Evolutionary conservation across 768 basidiomycete genomes (phyloP).

Genomic region (Leccinum imitatum): DNA sequence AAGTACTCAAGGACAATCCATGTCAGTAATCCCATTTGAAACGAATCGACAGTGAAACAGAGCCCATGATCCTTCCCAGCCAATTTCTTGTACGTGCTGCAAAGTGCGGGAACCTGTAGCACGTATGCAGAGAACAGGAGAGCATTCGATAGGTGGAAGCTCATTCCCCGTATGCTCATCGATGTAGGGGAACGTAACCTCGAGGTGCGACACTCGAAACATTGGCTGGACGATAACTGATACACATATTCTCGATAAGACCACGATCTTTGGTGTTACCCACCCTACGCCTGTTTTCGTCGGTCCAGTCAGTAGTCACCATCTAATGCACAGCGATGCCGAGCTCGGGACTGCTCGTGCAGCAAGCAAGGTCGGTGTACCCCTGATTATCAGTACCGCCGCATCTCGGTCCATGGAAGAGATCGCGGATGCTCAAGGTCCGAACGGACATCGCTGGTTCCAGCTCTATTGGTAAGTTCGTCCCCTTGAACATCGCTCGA

Average conservation of each 20-base stretch:
- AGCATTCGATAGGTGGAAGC: constrained; percentile 54
- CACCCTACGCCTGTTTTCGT: constrained; percentile 46
- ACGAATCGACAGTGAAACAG: neutral
- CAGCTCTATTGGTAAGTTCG: constrained; percentile 45
- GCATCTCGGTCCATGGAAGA: constrained; percentile 50
- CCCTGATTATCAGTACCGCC: constrained; percentile 30
- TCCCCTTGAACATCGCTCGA: neutral
- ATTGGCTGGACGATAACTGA: neutral
- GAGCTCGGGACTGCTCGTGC: constrained; percentile 47
- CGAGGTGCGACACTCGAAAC: constrained; percentile 35
- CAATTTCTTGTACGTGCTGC: constrained; percentile 68
- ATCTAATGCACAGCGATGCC: constrained; percentile 42
- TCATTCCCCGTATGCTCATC: constrained; percentile 57
- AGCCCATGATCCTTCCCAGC: constrained; percentile 31
- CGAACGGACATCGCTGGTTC: constrained; percentile 44
- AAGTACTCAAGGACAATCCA: constrained; percentile 55
- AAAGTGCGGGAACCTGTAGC: constrained; percentile 64
- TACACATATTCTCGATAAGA: constrained; percentile 36
- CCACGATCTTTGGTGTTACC: constrained; percentile 55
- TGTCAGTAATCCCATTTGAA: constrained; percentile 35
- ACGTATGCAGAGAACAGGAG: constrained; percentile 66
- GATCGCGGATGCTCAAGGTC: constrained; percentile 46
- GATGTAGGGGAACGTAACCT: constrained; percentile 50
- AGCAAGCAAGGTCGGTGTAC: constrained; percentile 45
- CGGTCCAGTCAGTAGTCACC: constrained; percentile 58